Evolutionary conservation across 805 yeast species (phyloP).

Genomic region (Saccharomycopsis babjevae): DNA sequence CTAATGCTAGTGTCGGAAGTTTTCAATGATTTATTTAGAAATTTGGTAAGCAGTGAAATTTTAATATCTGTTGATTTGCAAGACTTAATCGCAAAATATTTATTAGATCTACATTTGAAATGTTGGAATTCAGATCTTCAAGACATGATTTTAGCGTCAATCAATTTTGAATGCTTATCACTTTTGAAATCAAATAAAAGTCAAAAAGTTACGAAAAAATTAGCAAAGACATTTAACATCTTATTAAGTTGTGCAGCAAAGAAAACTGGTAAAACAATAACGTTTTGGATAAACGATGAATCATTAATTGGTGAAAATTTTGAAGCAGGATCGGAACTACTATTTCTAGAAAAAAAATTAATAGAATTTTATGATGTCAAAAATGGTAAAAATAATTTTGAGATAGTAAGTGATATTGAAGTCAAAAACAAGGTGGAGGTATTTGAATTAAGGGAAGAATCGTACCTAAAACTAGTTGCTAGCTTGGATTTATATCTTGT

Average conservation of each 20-base stretch:
- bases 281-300: not conserved
- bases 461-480: not conserved
- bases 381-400: not conserved
- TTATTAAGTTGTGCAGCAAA: not conserved
- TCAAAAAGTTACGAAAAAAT: not conserved
- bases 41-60: not conserved
- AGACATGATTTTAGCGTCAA: not conserved
- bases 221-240: not conserved
- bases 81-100: not conserved
- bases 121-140: not conserved
- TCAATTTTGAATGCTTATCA: slow-evolving; percentile 1
- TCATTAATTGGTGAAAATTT: not conserved
- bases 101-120: slow-evolving; percentile 2
- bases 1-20: slow-evolving; percentile 6
- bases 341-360: not conserved
- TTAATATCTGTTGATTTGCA: not conserved
- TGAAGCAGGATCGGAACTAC: not conserved
- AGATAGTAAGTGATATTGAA: not conserved
- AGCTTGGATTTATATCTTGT: not conserved
- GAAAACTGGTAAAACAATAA: not conserved
- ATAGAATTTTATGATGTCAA: not conserved
- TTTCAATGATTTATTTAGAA: slow-evolving; percentile 1
- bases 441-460: not conserved
- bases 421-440: not conserved
- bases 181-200: not conserved